Conservation (phyloP, 441 rosid genomes). For the Arabidopsis lyrata region DNA sequence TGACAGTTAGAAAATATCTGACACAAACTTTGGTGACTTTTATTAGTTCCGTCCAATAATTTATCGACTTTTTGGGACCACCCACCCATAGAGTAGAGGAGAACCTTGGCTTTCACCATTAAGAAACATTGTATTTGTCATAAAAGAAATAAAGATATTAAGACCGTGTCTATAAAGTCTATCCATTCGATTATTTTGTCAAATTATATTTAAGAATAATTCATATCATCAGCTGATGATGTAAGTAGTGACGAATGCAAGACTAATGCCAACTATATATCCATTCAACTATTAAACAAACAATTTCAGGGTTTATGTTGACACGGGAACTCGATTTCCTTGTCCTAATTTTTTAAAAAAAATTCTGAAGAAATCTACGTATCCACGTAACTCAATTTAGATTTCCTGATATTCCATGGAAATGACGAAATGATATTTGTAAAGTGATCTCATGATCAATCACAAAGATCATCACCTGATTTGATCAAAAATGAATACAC, state of each 20-base stretch:
- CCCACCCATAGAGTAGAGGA: neutral
- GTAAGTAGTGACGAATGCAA: slow-evolving; percentile 25
- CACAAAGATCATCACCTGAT: neutral
- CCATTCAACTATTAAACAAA: neutral
- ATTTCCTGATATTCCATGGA: neutral
- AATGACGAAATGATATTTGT: neutral
- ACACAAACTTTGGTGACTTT: neutral
- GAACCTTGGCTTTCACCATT: neutral
- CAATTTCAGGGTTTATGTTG: neutral
- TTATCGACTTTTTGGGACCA: neutral
- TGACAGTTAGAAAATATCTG: neutral
- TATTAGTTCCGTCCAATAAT: neutral
- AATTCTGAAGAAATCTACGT: neutral
- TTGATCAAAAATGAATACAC: neutral
- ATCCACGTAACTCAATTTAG: neutral
- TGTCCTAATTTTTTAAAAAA: neutral
- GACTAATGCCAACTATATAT: slow-evolving; percentile 16
- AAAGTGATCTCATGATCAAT: neutral
- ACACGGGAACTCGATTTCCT: neutral
- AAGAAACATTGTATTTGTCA: neutral
- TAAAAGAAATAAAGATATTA: neutral
- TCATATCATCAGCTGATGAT: slow-evolving; percentile 8
- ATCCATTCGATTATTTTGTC: neutral
- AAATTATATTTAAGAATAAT: slow-evolving; percentile 2
- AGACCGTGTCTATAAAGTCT: slow-evolving; percentile 1